Conservation (phyloP, 2,329 filamentous ascomycete species). For the Trichocomaceae sp. region DNA sequence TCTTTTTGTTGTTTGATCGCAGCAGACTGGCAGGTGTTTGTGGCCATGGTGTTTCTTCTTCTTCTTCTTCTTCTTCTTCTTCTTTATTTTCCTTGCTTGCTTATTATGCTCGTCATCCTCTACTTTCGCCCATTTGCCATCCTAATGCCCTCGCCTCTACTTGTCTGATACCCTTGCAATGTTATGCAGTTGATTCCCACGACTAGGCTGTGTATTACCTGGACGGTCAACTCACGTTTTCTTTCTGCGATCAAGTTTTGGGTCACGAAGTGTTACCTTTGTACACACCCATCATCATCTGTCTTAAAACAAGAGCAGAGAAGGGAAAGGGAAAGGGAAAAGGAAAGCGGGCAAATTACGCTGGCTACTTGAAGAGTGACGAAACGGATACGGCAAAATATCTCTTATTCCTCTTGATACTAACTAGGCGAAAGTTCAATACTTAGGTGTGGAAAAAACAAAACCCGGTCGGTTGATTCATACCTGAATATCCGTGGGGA, state of each 20-base stretch:
- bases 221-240: constrained; percentile 2
- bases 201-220: constrained; percentile 5
- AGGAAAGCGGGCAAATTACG: background rate
- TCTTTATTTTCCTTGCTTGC: constrained; percentile 17
- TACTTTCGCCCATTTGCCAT: constrained; percentile 14
- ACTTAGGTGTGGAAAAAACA: constrained; percentile 10
- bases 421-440: constrained; percentile 11
- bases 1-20: constrained; percentile 5
- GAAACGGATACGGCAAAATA: constrained; percentile 6
- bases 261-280: constrained; percentile 3
- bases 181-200: constrained; percentile 1
- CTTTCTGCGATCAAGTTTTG: constrained; percentile 4
- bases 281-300: constrained; percentile 9
- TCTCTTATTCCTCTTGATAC: constrained; percentile 4
- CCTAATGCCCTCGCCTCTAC: constrained; percentile 9
- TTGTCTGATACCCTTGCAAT: constrained; percentile 14
- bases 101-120: constrained; percentile 17
- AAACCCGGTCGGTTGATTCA: constrained; percentile 1
- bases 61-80: constrained; percentile 17
- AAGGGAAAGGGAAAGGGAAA: background rate
- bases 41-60: constrained; percentile 21
- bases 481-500: constrained; percentile 12
- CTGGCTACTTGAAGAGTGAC: constrained; percentile 8
- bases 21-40: constrained; percentile 13
- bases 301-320: background rate